Evolutionary conservation across 139 green algal species (phyloP).

Genomic region (Coelastrella sp.): DNA sequence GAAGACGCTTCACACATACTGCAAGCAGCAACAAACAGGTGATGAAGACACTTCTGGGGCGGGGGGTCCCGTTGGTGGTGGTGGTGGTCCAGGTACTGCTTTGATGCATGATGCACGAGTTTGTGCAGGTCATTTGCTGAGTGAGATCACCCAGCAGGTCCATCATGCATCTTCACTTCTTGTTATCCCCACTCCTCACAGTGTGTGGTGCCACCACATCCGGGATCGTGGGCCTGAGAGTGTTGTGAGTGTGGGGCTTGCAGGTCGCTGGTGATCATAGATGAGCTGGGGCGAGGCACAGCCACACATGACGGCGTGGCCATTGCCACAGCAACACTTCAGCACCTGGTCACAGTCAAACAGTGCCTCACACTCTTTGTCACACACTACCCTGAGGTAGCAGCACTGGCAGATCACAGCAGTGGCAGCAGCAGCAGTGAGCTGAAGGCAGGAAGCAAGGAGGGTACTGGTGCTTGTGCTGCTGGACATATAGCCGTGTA

Average conservation of each 20-base stretch:
- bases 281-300: conserved; percentile 85
- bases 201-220: too few species aligned
- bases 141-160: too few species aligned
- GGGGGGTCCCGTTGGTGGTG: too few species aligned
- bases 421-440: conserved; percentile 14
- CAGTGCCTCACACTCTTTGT: conserved; percentile 85
- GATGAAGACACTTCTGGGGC: background rate
- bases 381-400: conserved; percentile 93
- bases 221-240: too few species aligned
- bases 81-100: too few species aligned
- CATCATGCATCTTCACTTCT: too few species aligned
- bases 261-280: conserved; percentile 66
- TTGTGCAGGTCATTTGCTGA: too few species aligned
- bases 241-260: background rate
- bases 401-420: background rate
- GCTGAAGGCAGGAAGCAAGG: background rate
- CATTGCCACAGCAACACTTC: conserved; percentile 79
- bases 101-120: too few species aligned
- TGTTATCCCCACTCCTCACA: too few species aligned
- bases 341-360: conserved; percentile 56
- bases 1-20: conserved; percentile 65
- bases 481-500: conserved; percentile 38
- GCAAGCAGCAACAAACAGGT: conserved; percentile 18
- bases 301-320: conserved; percentile 74
- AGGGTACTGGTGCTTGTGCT: background rate